phyloP scores from a whole-genome alignment of 768 basidiomycete species.

The Lyophyllum shimeji region DNA sequence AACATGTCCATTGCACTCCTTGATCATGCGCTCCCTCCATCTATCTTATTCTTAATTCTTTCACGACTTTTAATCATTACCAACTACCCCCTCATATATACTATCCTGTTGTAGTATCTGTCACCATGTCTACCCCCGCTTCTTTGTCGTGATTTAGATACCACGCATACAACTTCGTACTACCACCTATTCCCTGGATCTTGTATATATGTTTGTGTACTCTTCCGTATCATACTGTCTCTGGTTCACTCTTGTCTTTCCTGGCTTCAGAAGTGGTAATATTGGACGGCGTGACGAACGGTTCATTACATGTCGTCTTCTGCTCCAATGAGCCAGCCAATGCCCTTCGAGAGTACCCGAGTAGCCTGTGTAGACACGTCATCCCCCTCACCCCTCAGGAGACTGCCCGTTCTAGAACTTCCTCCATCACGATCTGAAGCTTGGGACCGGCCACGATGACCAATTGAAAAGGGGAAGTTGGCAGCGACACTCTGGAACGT shows the following conservation, averaged over 20 bases:
- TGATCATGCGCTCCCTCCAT: conserved; percentile 14
- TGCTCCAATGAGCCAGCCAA: conserved; percentile 94
- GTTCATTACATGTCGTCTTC: conserved; percentile 46
- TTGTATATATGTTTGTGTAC: conserved; percentile 4
- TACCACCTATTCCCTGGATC: conserved; percentile 9
- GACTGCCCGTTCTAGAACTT: conserved; percentile 38
- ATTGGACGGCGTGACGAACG: neutral
- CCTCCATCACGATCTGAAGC: conserved; percentile 42
- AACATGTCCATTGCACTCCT: conserved; percentile 15
- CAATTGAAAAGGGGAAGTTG: conserved; percentile 68
- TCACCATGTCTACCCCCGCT: neutral
- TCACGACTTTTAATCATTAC: conserved; percentile 1
- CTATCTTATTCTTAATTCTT: conserved; percentile 13
- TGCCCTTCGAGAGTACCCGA: conserved; percentile 81
- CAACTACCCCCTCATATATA: neutral
- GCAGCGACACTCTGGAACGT: conserved; percentile 79
- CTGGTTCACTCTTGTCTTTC: neutral
- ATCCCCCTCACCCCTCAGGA: conserved; percentile 45
- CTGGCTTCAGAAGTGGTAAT: neutral
- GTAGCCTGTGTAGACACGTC: conserved; percentile 77
- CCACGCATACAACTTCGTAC: conserved; percentile 2
- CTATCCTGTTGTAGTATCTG: conserved; percentile 3
- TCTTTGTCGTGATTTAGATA: conserved; percentile 4
- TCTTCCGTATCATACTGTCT: neutral
- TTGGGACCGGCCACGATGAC: conserved; percentile 38